Conservation (phyloP, 2,329 filamentous ascomycete species). For the Monosporascus sp. region DNA sequence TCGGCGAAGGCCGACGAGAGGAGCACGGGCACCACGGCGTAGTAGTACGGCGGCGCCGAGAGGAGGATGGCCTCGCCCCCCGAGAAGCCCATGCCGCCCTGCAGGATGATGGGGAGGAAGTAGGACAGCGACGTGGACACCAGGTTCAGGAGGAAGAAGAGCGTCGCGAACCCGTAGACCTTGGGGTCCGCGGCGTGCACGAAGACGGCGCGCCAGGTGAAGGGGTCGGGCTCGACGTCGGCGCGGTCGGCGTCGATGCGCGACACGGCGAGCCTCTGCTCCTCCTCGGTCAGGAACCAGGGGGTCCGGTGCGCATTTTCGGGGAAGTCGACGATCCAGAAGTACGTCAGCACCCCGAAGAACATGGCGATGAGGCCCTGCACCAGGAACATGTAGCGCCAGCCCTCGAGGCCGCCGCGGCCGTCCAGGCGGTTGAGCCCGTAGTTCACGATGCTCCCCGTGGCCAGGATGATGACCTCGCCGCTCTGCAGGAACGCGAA, state of each 20-base stretch:
- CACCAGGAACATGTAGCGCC: constrained; percentile 66
- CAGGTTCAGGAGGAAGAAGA: constrained; percentile 64
- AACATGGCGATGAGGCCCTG: constrained; percentile 57
- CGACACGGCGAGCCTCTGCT: constrained; percentile 49
- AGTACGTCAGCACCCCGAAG: constrained; percentile 57
- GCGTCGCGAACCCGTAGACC: constrained; percentile 57
- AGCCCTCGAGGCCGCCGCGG: constrained; percentile 50
- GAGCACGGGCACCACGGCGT: constrained; percentile 58
- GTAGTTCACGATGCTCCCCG: constrained; percentile 63
- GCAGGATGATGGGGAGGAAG: constrained; percentile 58
- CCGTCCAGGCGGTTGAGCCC: constrained; percentile 61
- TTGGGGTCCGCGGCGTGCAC: constrained; percentile 54
- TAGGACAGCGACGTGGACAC: constrained; percentile 62
- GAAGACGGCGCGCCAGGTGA: constrained; percentile 50
- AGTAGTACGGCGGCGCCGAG: constrained; percentile 64
- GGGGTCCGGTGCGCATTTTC: constrained; percentile 54
- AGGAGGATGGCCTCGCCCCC: constrained; percentile 52
- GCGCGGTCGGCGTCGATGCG: constrained; percentile 57
- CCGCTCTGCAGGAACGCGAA: constrained; percentile 61
- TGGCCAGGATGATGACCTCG: constrained; percentile 60
- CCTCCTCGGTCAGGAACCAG: constrained; percentile 50
- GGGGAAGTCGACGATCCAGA: constrained; percentile 68
- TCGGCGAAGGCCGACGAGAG: constrained; percentile 60
- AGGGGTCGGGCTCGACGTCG: constrained; percentile 52
- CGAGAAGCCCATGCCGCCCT: constrained; percentile 50